phyloP scores from a whole-genome alignment of 148 eudicot species.

The Fagopyrum esculentum region DNA sequence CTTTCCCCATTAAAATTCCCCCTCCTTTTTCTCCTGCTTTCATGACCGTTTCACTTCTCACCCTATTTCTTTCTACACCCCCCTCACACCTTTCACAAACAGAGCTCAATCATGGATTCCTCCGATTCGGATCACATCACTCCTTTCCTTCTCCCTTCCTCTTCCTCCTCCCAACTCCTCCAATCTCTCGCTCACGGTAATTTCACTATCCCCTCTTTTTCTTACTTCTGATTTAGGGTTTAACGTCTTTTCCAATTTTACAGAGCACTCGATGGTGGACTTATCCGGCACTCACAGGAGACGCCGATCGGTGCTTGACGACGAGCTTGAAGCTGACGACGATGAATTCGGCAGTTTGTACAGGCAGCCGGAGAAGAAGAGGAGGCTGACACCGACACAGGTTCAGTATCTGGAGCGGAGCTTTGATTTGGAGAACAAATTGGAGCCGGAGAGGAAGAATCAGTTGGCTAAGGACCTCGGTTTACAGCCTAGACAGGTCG shows the following conservation, averaged over 20 bases:
- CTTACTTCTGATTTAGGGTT: neutral
- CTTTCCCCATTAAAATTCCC: neutral
- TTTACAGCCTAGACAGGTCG: slow-evolving; percentile 10
- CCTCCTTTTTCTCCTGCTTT: neutral
- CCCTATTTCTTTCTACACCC: neutral
- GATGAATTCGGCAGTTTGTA: neutral
- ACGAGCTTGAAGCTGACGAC: neutral
- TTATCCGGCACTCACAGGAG: neutral
- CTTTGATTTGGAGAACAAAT: slow-evolving; percentile 8
- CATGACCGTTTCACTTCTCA: neutral
- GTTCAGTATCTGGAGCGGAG: neutral
- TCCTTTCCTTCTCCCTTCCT: neutral
- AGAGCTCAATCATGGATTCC: neutral
- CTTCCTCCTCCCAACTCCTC: neutral
- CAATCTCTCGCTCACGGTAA: neutral
- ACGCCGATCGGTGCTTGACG: neutral
- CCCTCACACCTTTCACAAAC: neutral
- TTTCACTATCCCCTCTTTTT: neutral
- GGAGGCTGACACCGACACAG: neutral
- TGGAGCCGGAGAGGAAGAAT: slow-evolving; percentile 11
- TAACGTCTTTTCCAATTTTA: neutral
- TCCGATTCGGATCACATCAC: neutral
- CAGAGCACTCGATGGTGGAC: neutral
- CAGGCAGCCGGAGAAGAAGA: slow-evolving; percentile 8
- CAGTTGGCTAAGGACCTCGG: neutral